A percentile compares a stretch with the other conserved stretches of the same genome.
Conservation (phyloP, 1,284 basidiomycete species). For the Cryptococcus depauperatus region DNA sequence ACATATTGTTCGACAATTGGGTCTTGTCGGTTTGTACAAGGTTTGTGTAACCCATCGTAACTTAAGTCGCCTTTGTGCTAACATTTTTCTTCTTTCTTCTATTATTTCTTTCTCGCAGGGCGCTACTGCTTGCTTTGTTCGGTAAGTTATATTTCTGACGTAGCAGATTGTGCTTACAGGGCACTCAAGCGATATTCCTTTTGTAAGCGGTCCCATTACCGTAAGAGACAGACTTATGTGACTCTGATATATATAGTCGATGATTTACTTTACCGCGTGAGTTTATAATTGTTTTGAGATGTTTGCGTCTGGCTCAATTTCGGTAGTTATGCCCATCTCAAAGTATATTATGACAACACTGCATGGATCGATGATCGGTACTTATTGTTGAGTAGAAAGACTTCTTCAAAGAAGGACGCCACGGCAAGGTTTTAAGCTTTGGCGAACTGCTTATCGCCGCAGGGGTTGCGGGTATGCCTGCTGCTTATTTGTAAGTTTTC, state of each 20-base stretch:
- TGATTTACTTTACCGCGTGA: conserved; percentile 49
- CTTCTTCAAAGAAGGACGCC: conserved; percentile 88
- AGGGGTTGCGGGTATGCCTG: conserved; percentile 74
- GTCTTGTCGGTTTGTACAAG: conserved; percentile 85
- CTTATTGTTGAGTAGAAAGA: conserved; percentile 68
- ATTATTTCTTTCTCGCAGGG: too few relatives aligned
- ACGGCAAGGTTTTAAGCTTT: conserved; percentile 87
- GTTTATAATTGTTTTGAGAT: conserved; percentile 7
- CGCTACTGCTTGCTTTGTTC: conserved; percentile 37
- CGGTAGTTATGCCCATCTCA: conserved; percentile 40
- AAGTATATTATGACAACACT: conserved; percentile 23
- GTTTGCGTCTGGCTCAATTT: background rate
- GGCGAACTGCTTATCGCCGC: conserved; percentile 67
- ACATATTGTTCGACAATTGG: conserved; percentile 87
- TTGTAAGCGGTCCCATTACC: conserved; percentile 50
- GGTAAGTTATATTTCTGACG: too few relatives aligned
- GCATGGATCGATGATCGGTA: conserved; percentile 44
- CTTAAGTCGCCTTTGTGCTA: background rate
- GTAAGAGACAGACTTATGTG: conserved; percentile 10
- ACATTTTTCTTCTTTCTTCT: too few relatives aligned
- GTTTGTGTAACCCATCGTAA: conserved; percentile 34
- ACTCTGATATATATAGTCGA: conserved; percentile 25
- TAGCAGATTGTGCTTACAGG: conserved; percentile 31
- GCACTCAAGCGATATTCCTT: conserved; percentile 70
- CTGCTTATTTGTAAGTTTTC: conserved; percentile 22